Percentiles rank a stretch among this genome's conserved stretches.
These are phyloP conservation scores for Amaranthus palmeri DNA, from an alignment of 148 eudicot genomes.

Conservation along the genomic window DNA sequence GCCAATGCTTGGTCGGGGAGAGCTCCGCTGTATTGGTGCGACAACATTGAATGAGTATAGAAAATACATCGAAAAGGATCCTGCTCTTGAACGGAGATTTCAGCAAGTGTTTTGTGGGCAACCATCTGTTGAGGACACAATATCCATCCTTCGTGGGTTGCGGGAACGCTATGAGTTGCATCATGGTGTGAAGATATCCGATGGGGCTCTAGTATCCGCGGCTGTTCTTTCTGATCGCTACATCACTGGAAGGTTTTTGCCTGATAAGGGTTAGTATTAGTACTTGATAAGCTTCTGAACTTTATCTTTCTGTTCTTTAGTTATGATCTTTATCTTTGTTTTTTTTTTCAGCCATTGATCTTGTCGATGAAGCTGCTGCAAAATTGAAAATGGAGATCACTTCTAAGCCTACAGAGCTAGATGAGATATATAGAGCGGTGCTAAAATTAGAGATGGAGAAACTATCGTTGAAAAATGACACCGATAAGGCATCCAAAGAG, in stretches of 20 bases:
- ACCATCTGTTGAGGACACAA: conserved; percentile 95
- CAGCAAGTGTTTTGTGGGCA: conserved; percentile 93
- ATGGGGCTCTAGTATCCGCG: conserved; percentile 88
- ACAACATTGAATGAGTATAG: conserved; percentile 90
- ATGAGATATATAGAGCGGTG: conserved; percentile 86
- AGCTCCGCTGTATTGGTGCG: conserved; percentile 93
- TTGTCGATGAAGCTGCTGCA: conserved; percentile 98
- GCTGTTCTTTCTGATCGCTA: conserved; percentile 92
- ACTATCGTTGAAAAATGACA: conserved; percentile 64
- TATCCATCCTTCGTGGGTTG: conserved; percentile 92
- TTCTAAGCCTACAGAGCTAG: conserved; percentile 92
- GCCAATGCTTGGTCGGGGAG: conserved; percentile 97
- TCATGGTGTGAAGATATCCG: conserved; percentile 97
- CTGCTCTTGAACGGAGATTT: conserved; percentile 96
- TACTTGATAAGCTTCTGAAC: neutral
- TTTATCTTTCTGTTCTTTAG: neutral
- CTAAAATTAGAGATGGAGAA: conserved; percentile 82
- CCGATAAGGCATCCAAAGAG: conserved; percentile 69
- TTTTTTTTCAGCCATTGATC: conserved; percentile 74
- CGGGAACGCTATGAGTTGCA: conserved; percentile 95
- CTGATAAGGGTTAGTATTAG: conserved; percentile 72
- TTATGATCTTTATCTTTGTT: neutral
- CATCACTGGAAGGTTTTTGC: conserved; percentile 90
- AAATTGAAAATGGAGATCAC: conserved; percentile 98
- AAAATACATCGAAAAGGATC: conserved; percentile 92